Base-by-base conservation (phyloP, 441 rosid genomes). In the Pelargonium fulgidum region DNA sequence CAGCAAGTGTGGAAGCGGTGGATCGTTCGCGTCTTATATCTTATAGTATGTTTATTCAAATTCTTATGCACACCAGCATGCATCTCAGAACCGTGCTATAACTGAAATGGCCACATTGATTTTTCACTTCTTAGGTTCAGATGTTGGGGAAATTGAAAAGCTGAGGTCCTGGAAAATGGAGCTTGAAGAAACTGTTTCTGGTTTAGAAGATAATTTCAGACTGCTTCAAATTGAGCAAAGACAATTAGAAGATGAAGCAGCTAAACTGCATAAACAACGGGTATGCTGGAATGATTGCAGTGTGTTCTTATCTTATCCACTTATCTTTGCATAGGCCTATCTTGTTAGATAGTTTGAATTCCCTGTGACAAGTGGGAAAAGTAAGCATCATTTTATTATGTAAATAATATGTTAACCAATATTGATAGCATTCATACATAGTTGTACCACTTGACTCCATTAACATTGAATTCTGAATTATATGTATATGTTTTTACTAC, bases 1-100 rank as follows among this genome's bases (percentile, higher is more conserved):
- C 99, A 54, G 97, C 82, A 62, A 85, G 80, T 67, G 91, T 94
- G 68, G 96, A 88, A 69, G 80, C 96, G 54, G 93, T 94, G 70
- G 36, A 62, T 70, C 86, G 64, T 7, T 91, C 97, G 26, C 90
- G 88, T 69, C 97, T 94, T 77, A 83, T 91, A 64, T 70, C 84
- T 36, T 83, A 89, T 70, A 83, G 90, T 87, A 87, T 73, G 85
- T 75, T 65, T 66, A 50, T 19, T 10, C 47, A 19, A 72, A 42
- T 22, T 68, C 33, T 56, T 64, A 68, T 69, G 56, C 61, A 42
- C 59, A 69, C 65, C 41, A 54, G 29, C 22, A 56, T 52, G 22
- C 20, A 12, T 36, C 17, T 3, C 54, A 62, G 63, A 24, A 19
- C 54, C 67, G 71, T 59, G 16, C 58, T 41, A 65, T 47, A 19